These are phyloP conservation scores for Posidonia oceanica DNA, from an alignment of 116 monocot genomes.

Conservation along the genomic window DNA sequence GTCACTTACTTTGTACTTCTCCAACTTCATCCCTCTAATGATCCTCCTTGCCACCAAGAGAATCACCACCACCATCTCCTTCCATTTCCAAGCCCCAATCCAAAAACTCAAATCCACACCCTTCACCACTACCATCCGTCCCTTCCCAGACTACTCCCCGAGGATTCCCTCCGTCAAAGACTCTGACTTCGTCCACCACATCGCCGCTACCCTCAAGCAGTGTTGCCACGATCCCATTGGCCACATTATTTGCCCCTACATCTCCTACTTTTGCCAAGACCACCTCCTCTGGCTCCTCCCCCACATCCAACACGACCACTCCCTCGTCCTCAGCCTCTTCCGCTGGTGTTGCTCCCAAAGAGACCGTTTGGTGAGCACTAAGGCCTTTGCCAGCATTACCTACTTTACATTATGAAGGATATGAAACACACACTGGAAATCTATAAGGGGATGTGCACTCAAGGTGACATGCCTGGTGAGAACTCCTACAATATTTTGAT, in stretches of 20 bases:
- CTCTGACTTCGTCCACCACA: constrained; percentile 41
- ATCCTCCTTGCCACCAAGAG: too few species aligned
- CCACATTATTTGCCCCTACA: constrained; percentile 38
- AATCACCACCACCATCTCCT: too few species aligned
- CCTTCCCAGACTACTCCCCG: constrained; percentile 86
- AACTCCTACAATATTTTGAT: constrained; percentile 87
- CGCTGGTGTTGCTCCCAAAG: constrained; percentile 25
- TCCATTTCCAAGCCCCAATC: too few species aligned
- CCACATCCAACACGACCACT: constrained; percentile 37
- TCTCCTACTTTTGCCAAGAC: constrained; percentile 34
- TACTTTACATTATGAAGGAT: constrained; percentile 48
- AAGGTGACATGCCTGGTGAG: constrained; percentile 56
- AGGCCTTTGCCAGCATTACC: constrained; percentile 45
- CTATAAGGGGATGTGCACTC: constrained; percentile 55
- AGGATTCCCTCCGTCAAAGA: constrained; percentile 42
- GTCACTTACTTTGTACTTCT: too few species aligned
- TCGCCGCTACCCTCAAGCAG: constrained; percentile 51
- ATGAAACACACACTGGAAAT: constrained; percentile 69
- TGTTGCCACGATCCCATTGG: constrained; percentile 33
- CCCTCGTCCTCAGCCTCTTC: constrained; percentile 43
- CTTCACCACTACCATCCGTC: constrained; percentile 29
- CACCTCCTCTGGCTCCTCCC: constrained; percentile 62
- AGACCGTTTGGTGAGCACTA: constrained; percentile 14
- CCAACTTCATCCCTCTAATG: too few species aligned
- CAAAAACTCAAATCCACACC: not conserved